Percentiles rank a stretch among this genome's conserved stretches.
phyloP scores from a whole-genome alignment of 495 filamentous ascomycete genomes.

The Penicillium steckii region DNA sequence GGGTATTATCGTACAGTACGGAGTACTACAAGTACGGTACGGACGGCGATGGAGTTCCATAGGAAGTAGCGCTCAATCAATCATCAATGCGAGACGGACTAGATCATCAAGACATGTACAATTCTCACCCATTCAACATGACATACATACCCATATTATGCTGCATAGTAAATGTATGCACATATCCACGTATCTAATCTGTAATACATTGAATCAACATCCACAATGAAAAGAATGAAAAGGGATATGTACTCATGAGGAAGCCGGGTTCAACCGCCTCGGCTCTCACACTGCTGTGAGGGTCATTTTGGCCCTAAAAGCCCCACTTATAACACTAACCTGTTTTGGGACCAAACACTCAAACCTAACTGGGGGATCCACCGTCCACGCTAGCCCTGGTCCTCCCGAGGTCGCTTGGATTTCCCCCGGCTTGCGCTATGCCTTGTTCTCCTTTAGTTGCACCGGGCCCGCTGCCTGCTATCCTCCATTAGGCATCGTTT shows the following conservation, averaged over 20 bases:
- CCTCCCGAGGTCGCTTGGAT: conserved; percentile 31
- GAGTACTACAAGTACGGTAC: too few relatives aligned
- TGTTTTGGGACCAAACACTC: background rate
- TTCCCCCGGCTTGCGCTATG: conserved; percentile 43
- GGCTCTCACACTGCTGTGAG: too few relatives aligned
- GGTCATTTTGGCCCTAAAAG: conserved; percentile 6
- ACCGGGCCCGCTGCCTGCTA: conserved; percentile 16
- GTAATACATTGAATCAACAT: too few relatives aligned
- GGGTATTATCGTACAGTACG: conserved; percentile 4
- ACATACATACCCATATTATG: background rate
- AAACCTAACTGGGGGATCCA: background rate
- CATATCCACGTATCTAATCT: too few relatives aligned
- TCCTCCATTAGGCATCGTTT: conserved; percentile 17
- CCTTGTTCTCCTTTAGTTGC: conserved; percentile 27
- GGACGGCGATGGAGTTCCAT: too few relatives aligned
- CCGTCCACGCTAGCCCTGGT: conserved; percentile 25
- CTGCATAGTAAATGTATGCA: too few relatives aligned
- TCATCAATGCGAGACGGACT: conserved; percentile 1
- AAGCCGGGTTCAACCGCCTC: conserved; percentile 35
- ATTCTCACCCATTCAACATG: too few relatives aligned
- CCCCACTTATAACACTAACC: background rate
- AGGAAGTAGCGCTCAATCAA: too few relatives aligned
- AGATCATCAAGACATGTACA: too few relatives aligned
- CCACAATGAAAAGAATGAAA: too few relatives aligned
- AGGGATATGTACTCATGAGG: conserved; percentile 1